Evolutionary conservation across 495 filamentous ascomycete genomes (phyloP), one percentile per base, ranked within the genome.

Genomic region (Hypomontagnella monticulosa): DNA sequence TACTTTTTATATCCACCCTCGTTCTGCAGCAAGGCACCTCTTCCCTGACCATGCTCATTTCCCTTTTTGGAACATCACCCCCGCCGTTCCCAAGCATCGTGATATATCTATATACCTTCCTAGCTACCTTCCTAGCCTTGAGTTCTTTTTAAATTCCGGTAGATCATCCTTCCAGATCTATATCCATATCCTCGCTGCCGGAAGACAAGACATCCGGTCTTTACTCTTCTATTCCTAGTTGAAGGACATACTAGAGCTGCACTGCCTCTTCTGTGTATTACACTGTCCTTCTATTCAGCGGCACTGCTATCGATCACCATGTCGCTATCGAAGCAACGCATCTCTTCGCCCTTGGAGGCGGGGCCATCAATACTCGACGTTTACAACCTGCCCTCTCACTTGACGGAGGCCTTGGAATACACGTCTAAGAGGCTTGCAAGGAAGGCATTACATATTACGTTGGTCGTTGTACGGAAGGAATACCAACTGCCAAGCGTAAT

Each of bases 321-420:
- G 71, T 71, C 72, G 50, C 57, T 81, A 48, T 59, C 61, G 44
- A 84, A 80, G 73, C 75, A 75, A 37, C 74, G 73, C 51, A 86
- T 85, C 61, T 85, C 84, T 0, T 77, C 81, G 37, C 83, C 84
- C n/a, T 77, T 86, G 37, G 84, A 84, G 61, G 83, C 83, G 14
- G 81, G 82, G 4, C 67, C 71, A 0, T 83, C 81, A 36, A 73
- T 85, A 41, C 74, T 80, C 41, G 83, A 84, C 49, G 68, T 70
- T 42, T 73, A 80, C 61, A 78, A 81, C 27, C 73, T 85, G 5
- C 81, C 84, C 1, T 59, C 69, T 30, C 71, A 74, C 38, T 55
- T 86, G 49, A 76, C 62, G 11, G 66, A 71, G 10, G 79, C 81
- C 30, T 71, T 86, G 5, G 79, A 84, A 11, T 85, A 85, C 60